A percentile compares a stretch with the other conserved stretches of the same genome.
These are phyloP conservation scores for Miscanthus lutarioriparius DNA, from an alignment of 176 grass and related monocot genomes.

Conservation along the genomic window DNA sequence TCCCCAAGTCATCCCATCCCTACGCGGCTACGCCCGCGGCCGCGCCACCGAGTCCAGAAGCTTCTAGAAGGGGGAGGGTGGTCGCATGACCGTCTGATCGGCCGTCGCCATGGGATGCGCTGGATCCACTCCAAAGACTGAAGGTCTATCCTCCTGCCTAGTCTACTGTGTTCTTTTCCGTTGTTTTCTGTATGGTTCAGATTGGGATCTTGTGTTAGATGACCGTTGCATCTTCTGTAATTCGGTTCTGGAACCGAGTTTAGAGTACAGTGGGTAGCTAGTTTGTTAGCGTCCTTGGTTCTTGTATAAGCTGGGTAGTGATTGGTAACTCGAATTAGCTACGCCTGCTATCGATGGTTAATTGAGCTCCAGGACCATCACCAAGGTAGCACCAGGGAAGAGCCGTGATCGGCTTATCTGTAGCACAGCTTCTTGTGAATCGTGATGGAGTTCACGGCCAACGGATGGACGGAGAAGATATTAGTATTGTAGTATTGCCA, in stretches of 20 bases:
- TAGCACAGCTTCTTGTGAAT: not conserved
- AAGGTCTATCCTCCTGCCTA: constrained; percentile 36
- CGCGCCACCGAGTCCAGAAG: constrained; percentile 7
- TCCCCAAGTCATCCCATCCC: constrained; percentile 3
- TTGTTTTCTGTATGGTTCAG: constrained; percentile 1
- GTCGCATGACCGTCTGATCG: constrained; percentile 35
- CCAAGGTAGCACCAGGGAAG: not conserved
- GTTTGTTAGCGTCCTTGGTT: not conserved
- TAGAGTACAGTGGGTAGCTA: not conserved
- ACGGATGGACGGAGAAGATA: not conserved
- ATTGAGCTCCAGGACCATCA: constrained; percentile 6
- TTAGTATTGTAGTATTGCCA: not conserved
- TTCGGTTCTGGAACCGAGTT: constrained; percentile 4
- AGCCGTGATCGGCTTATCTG: not conserved
- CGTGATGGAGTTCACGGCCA: not conserved
- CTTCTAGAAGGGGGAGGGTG: constrained; percentile 10
- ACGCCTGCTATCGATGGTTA: not conserved
- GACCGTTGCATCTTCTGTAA: constrained; percentile 17
- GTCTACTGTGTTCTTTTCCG: not conserved
- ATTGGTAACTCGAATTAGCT: not conserved
- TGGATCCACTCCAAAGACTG: constrained; percentile 75
- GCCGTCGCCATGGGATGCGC: constrained; percentile 78
- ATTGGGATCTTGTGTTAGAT: constrained; percentile 23
- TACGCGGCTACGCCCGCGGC: not conserved
- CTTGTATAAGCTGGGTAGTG: not conserved